Percentiles rank a stretch among this genome's conserved stretches.
These are phyloP conservation scores for Cystofilobasidium bisporidii DNA, from an alignment of 768 basidiomycete genomes.

Conservation along the genomic window DNA sequence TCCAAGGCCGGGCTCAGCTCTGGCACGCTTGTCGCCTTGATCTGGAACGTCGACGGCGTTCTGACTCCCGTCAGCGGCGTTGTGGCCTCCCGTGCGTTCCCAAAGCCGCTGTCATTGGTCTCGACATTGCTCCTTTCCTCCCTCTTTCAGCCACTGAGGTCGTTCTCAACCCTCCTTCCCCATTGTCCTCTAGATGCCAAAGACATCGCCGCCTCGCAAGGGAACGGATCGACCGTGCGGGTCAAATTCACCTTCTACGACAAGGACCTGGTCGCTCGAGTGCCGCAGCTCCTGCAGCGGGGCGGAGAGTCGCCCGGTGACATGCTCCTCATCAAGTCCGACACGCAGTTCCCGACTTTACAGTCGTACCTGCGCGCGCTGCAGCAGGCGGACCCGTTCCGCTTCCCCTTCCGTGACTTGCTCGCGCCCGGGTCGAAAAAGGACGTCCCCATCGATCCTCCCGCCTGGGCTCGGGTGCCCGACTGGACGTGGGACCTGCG, in stretches of 20 bases:
- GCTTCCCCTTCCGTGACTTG: constrained; percentile 33
- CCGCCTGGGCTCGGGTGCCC: constrained; percentile 45
- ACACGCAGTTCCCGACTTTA: constrained; percentile 59
- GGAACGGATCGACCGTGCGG: no score
- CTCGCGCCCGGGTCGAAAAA: constrained; percentile 36
- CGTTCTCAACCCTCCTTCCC: constrained; percentile 43
- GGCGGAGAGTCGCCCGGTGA: constrained; percentile 8
- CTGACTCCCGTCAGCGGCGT: no score
- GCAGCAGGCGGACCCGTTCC: constrained; percentile 49
- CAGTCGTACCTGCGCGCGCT: constrained; percentile 60
- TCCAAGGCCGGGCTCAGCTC: no score
- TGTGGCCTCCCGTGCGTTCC: constrained; percentile 36
- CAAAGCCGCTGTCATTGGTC: no score
- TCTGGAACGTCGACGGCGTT: no score
- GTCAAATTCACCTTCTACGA: background rate
- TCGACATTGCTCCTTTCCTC: no score
- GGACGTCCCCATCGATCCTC: constrained; percentile 45
- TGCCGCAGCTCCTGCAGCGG: no score
- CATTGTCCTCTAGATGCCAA: background rate
- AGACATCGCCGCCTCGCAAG: no score
- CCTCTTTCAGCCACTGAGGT: constrained; percentile 54
- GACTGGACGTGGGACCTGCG: no score
- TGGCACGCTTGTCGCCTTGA: no score
- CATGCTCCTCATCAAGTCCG: constrained; percentile 52
- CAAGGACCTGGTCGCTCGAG: constrained; percentile 27